These are phyloP conservation scores for Colletotrichum eremochloae DNA, from an alignment of 2,329 filamentous ascomycete species.

Conservation along the genomic window DNA sequence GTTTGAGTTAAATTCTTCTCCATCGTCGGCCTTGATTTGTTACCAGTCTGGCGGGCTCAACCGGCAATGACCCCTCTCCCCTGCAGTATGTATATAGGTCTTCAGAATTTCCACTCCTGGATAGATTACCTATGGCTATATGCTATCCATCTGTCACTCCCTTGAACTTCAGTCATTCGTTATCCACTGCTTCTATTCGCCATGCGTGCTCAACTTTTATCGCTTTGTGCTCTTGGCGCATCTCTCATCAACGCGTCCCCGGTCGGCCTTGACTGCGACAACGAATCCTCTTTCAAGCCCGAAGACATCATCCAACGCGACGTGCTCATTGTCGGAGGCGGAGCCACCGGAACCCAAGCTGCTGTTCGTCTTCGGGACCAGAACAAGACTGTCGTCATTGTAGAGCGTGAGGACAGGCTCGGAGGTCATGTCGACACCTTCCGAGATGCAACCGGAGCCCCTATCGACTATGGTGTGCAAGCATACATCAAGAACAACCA, in stretches of 20 bases:
- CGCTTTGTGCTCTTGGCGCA: constrained; percentile 31
- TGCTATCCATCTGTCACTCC: constrained; percentile 9
- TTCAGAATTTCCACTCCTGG: neutral
- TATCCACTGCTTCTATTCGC: neutral
- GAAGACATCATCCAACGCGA: constrained; percentile 50
- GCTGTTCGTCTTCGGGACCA: constrained; percentile 64
- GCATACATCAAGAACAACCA: constrained; percentile 53
- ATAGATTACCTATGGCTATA: too few relatives aligned
- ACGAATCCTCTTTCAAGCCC: constrained; percentile 35
- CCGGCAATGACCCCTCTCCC: neutral
- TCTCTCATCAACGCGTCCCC: constrained; percentile 25
- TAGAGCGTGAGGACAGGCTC: constrained; percentile 52
- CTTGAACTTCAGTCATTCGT: constrained; percentile 21
- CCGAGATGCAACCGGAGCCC: constrained; percentile 51
- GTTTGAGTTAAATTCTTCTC: constrained; percentile 12
- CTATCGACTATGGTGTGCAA: constrained; percentile 54
- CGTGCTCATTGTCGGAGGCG: constrained; percentile 66
- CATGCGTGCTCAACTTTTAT: constrained; percentile 19
- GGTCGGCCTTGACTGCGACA: constrained; percentile 26
- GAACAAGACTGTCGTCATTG: constrained; percentile 59
- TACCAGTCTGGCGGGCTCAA: constrained; percentile 3
- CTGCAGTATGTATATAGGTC: constrained; percentile 33
- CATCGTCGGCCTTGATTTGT: constrained; percentile 9
- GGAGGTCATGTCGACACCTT: constrained; percentile 66
- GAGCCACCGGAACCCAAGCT: constrained; percentile 64